A percentile compares a stretch with the other conserved stretches of the same genome.
These are phyloP conservation scores for Pyrenula aspistea DNA, from an alignment of 495 filamentous ascomycete genomes.

Conservation along the genomic window DNA sequence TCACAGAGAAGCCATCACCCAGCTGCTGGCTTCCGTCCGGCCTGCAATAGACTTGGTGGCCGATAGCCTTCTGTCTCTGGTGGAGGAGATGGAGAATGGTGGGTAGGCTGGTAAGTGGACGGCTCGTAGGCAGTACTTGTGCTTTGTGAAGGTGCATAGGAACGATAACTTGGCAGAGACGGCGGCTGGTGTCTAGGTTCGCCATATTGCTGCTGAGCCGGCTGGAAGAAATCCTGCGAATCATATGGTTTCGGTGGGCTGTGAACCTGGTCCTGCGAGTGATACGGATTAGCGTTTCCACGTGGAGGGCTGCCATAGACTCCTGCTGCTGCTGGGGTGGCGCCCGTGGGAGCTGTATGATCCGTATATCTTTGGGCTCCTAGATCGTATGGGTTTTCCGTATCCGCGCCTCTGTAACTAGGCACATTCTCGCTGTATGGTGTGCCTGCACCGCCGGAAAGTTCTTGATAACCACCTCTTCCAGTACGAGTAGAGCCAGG, in stretches of 20 bases:
- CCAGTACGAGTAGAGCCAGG: not conserved
- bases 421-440: not conserved
- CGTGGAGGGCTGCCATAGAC: not conserved
- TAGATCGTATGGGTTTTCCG: not conserved
- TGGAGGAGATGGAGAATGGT: slow-evolving; percentile 12
- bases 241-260: not conserved
- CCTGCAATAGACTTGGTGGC: slow-evolving; percentile 32
- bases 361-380: not conserved
- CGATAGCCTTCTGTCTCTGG: slow-evolving; percentile 15
- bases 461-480: not conserved
- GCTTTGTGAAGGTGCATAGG: not conserved
- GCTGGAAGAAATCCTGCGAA: not conserved
- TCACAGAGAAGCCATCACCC: too few relatives aligned
- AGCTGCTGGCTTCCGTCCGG: slow-evolving; percentile 24
- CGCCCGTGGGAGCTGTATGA: not conserved
- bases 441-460: not conserved
- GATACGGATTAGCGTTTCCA: not conserved
- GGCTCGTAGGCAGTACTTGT: not conserved
- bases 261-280: not conserved
- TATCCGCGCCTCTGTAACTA: not conserved
- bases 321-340: not conserved
- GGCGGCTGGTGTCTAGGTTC: not conserved
- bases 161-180: not conserved
- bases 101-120: slow-evolving; percentile 12
- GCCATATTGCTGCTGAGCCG: not conserved